phyloP scores from a whole-genome alignment of 495 filamentous ascomycete species.

The Aspergillus bridgeri region DNA sequence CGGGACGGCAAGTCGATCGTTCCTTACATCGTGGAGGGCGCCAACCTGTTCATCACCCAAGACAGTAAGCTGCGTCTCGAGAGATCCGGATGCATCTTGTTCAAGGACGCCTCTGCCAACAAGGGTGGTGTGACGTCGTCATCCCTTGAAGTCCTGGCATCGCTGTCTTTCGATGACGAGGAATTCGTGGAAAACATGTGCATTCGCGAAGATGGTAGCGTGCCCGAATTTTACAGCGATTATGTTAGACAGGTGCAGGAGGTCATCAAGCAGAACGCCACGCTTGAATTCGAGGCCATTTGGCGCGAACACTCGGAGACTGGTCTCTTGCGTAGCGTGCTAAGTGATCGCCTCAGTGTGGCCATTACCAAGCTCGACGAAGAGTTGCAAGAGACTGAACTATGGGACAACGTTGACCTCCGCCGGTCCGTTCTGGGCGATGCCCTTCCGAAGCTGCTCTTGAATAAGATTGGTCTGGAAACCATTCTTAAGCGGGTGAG shows the following conservation, averaged over 20 bases:
- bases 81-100: slow-evolving; percentile 86
- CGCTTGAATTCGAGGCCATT: slow-evolving; percentile 94
- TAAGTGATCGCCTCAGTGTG: slow-evolving; percentile 82
- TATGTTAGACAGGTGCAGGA: slow-evolving; percentile 92
- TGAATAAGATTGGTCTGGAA: slow-evolving; percentile 87
- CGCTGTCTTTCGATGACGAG: slow-evolving; percentile 85
- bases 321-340: slow-evolving; percentile 69
- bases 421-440: slow-evolving; percentile 75
- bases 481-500: slow-evolving; percentile 75
- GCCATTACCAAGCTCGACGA: slow-evolving; percentile 95
- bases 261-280: slow-evolving; percentile 83
- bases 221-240: slow-evolving; percentile 82
- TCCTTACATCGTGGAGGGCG: slow-evolving; percentile 95
- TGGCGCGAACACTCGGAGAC: slow-evolving; percentile 90
- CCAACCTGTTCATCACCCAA: slow-evolving; percentile 98
- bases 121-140: slow-evolving; percentile 99
- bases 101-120: slow-evolving; percentile 97
- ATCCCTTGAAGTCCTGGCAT: slow-evolving; percentile 91
- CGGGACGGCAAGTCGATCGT: slow-evolving; percentile 74
- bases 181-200: slow-evolving; percentile 94
- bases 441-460: slow-evolving; percentile 77
- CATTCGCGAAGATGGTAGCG: slow-evolving; percentile 68
- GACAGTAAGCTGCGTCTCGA: slow-evolving; percentile 95
- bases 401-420: slow-evolving; percentile 82
- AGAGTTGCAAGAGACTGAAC: slow-evolving; percentile 85